Conservation (phyloP, 2,329 filamentous ascomycete species). For the Trichoderma koningii region DNA sequence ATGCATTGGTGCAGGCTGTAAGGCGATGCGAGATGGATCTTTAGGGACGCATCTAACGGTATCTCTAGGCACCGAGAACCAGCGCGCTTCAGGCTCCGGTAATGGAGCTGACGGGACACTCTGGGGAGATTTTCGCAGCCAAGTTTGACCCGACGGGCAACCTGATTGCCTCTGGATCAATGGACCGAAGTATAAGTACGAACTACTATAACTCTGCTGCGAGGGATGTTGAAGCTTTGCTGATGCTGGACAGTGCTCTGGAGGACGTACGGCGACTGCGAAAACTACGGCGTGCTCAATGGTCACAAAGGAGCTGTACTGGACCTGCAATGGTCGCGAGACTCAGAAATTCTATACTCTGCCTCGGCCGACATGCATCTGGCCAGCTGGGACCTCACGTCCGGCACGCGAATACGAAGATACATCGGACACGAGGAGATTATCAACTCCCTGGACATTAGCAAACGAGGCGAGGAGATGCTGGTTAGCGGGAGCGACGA, state of each 20-base stretch:
- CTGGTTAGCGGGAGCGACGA: slow-evolving; percentile 92
- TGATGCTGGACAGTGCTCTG: slow-evolving; percentile 69
- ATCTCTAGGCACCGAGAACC: slow-evolving; percentile 68
- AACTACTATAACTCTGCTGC: slow-evolving; percentile 24
- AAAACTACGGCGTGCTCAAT: slow-evolving; percentile 86
- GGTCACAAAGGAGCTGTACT: slow-evolving; percentile 91
- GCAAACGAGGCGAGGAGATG: slow-evolving; percentile 85
- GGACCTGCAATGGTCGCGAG: slow-evolving; percentile 94
- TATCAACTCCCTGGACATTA: slow-evolving; percentile 90
- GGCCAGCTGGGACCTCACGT: slow-evolving; percentile 92
- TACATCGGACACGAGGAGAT: slow-evolving; percentile 94
- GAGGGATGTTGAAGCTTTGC: background rate
- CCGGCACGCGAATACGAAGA: slow-evolving; percentile 85
- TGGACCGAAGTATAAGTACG: slow-evolving; percentile 88
- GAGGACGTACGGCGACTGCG: slow-evolving; percentile 88
- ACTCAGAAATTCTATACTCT: slow-evolving; percentile 86
- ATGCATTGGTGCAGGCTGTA: slow-evolving; percentile 55
- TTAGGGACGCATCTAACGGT: background rate
- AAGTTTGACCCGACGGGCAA: slow-evolving; percentile 88
- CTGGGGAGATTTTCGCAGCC: slow-evolving; percentile 87
- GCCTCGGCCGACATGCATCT: slow-evolving; percentile 92
- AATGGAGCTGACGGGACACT: slow-evolving; percentile 84
- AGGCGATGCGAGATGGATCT: slow-evolving; percentile 28
- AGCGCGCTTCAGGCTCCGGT: slow-evolving; percentile 85
- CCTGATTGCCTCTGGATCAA: slow-evolving; percentile 88